phyloP scores from a whole-genome alignment of 495 filamentous ascomycete genomes.

The Penicillium paradoxum region DNA sequence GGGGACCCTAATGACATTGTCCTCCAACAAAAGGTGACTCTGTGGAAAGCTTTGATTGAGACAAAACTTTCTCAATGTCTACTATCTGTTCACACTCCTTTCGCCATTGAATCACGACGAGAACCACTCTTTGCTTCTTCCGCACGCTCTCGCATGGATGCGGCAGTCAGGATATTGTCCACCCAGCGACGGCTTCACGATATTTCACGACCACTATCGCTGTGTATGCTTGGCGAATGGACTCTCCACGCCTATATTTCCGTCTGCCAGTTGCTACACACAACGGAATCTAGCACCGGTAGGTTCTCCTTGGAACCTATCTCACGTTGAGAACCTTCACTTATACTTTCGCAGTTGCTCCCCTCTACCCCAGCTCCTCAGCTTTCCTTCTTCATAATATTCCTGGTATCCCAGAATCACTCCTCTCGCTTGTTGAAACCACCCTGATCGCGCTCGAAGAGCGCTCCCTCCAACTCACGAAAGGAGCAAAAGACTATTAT shows the following conservation, averaged over 20 bases:
- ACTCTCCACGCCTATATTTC: constrained; percentile 37
- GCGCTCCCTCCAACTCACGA: constrained; percentile 33
- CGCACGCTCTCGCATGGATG: constrained; percentile 34
- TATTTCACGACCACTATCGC: constrained; percentile 31
- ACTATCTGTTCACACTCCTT: constrained; percentile 40
- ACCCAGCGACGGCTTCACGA: constrained; percentile 34
- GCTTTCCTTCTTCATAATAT: constrained; percentile 27
- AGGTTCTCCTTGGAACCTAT: not conserved
- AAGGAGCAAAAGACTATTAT: constrained; percentile 44
- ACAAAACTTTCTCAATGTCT: constrained; percentile 35
- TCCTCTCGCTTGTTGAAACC: constrained; percentile 35
- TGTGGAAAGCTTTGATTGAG: constrained; percentile 34
- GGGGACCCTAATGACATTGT: constrained; percentile 21
- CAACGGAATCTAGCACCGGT: constrained; percentile 11
- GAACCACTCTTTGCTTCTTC: constrained; percentile 39
- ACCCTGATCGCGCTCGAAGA: constrained; percentile 33
- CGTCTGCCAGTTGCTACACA: constrained; percentile 35
- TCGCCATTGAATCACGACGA: constrained; percentile 35
- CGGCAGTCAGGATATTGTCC: constrained; percentile 37
- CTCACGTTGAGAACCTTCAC: not conserved
- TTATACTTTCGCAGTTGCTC: constrained; percentile 1
- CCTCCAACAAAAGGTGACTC: constrained; percentile 27
- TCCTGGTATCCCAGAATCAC: constrained; percentile 32
- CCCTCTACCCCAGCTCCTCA: constrained; percentile 13
- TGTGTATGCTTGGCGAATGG: constrained; percentile 39